Evolutionary conservation across 1,139 yeast genomes (phyloP), one percentile per base, ranked within the genome.

Genomic region (Magnusiomyces paraingens): DNA sequence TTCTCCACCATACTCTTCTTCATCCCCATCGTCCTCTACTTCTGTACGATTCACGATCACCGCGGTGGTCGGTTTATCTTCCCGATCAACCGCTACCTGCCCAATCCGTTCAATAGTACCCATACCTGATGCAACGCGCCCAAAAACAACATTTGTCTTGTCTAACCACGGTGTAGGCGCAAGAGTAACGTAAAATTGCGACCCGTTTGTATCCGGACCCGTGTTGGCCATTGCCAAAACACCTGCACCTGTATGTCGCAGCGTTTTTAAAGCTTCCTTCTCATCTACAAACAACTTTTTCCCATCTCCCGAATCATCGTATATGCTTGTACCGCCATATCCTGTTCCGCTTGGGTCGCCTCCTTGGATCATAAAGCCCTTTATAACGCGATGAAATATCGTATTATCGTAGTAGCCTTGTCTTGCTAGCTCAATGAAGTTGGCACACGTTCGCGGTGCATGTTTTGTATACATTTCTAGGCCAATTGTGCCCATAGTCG

Each of bases 81-180:
- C 73, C 0, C 70, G 67, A 20, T 70, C 66, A 40, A 78, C 61
- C 52, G 80, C 82, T n/a, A 77, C 75, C 43, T 76, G 76, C 3
- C 76, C 71, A 26, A 84, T 80, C 41, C 76, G 72, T 51, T 77
- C 70, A 14, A 82, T 73, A n/a, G 73, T 77, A 65, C 75, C 69
- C 50, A 82, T 74, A 0, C 81, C 81, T 1, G 79, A 81, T 11
- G 73, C 75, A 11, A 84, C 74, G 58, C 81, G 78, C 1, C 93
- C 94, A 59, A 86, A 74, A n/a, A 82, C 67, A 0, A 81, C 79
- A 59, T 73, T 76, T 55, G 73, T 72, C 20, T 76, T 73, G 59
- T 78, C 75, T 53, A 77, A 68, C 59, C 76, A 76, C 1, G 81
- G 76, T 18, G 78, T 64, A 8, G 73, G 70, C 20, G 70, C 70